These are phyloP conservation scores for Diddensiella transvaalensis DNA, from an alignment of 805 yeast species.

Conservation along the genomic window DNA sequence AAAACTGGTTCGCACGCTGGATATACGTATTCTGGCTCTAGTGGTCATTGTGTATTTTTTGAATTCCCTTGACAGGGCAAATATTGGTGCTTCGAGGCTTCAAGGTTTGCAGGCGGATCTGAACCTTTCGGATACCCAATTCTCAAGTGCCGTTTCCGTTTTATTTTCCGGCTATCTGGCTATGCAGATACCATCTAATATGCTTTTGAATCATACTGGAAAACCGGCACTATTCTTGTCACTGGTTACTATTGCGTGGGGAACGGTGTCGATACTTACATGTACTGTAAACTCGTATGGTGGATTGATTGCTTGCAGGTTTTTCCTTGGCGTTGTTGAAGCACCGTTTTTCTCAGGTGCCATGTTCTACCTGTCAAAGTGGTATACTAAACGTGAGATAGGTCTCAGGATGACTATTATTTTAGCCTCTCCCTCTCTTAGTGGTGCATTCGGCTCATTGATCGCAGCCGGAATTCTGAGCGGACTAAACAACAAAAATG, in stretches of 20 bases:
- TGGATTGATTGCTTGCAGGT: conserved; percentile 36
- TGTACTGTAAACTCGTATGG: conserved; percentile 34
- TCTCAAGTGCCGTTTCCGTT: conserved; percentile 42
- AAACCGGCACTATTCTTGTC: conserved; percentile 17
- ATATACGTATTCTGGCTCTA: conserved; percentile 23
- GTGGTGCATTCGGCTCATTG: conserved; percentile 51
- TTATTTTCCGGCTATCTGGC: conserved; percentile 33
- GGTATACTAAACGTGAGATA: conserved; percentile 40
- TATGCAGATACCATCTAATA: conserved; percentile 23
- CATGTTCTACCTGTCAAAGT: conserved; percentile 33
- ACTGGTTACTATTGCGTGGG: conserved; percentile 31
- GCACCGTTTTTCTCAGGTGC: conserved; percentile 41
- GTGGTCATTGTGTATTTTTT: conserved; percentile 25
- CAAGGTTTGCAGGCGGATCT: conserved; percentile 42
- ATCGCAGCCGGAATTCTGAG: conserved; percentile 43
- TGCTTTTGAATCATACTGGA: conserved; percentile 23
- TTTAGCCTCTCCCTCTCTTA: conserved; percentile 45
- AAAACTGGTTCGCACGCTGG: conserved; percentile 20
- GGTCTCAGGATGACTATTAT: conserved; percentile 37
- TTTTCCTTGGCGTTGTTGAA: conserved; percentile 37
- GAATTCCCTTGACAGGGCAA: conserved; percentile 44
- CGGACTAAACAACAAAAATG: conserved; percentile 38
- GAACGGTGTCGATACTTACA: conserved; percentile 31
- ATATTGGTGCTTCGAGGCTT: conserved; percentile 46
- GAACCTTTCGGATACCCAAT: conserved; percentile 37